Conservation (phyloP, 768 basidiomycete genomes). For the Termitomyces sp. region DNA sequence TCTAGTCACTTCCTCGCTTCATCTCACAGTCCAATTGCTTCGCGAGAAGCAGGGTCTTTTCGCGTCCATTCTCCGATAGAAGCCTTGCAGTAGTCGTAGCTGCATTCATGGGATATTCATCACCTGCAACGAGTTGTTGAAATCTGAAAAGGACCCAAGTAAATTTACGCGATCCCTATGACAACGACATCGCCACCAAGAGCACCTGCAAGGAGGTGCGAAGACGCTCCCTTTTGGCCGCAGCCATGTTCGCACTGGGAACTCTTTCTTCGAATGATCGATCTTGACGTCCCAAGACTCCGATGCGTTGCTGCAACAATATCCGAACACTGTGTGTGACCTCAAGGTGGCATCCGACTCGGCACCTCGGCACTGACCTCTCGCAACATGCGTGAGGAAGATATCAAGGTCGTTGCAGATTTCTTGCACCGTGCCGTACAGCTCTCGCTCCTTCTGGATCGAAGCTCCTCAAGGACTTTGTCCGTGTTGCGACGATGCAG, state of each 20-base stretch:
- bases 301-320: conserved; percentile 75
- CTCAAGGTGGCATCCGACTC: conserved; percentile 84
- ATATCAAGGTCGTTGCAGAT: conserved; percentile 80
- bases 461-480: conserved; percentile 95
- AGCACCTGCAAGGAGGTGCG: conserved; percentile 6
- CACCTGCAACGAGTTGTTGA: conserved; percentile 19
- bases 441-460: conserved; percentile 74
- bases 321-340: conserved; percentile 85
- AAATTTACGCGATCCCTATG: neutral
- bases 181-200: conserved; percentile 1
- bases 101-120: conserved; percentile 19
- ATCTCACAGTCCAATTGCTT: neutral
- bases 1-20: neutral
- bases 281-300: neutral
- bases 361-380: conserved; percentile 94
- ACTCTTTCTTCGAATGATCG: neutral
- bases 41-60: neutral
- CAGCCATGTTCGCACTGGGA: neutral
- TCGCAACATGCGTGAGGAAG: conserved; percentile 84
- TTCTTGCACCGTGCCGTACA: conserved; percentile 96
- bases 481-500: conserved; percentile 66
- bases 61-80: neutral
- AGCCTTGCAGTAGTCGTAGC: conserved; percentile 2
- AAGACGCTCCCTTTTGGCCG: neutral
- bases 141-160: neutral